phyloP scores from a whole-genome alignment of 1,139 yeast genomes.

The Lodderomyces beijingensis region DNA sequence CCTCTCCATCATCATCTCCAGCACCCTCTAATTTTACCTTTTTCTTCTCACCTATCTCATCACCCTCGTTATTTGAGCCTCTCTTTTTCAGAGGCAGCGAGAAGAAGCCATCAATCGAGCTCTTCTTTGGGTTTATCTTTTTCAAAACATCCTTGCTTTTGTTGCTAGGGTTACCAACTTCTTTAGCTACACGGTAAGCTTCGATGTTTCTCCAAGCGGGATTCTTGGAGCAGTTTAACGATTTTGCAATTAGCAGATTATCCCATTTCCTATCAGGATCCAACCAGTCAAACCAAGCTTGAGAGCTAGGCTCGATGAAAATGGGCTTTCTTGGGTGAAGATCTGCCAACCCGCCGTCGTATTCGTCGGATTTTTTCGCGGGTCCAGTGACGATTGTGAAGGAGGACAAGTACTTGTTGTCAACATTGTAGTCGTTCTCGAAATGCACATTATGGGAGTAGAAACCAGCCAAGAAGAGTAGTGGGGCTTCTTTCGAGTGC shows the following conservation, averaged over 20 bases:
- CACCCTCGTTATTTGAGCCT: slow-evolving; percentile 5
- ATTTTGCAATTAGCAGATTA: slow-evolving; percentile 28
- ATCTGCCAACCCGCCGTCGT: slow-evolving; percentile 58
- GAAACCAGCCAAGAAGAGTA: slow-evolving; percentile 72
- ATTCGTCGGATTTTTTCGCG: slow-evolving; percentile 43
- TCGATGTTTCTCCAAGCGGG: slow-evolving; percentile 40
- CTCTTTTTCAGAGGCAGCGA: slow-evolving; percentile 6
- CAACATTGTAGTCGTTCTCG: slow-evolving; percentile 22
- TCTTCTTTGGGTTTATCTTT: slow-evolving; percentile 18
- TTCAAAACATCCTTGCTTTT: slow-evolving; percentile 45
- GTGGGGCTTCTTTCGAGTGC: slow-evolving; percentile 43
- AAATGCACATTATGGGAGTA: slow-evolving; percentile 45
- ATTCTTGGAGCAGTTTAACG: slow-evolving; percentile 35
- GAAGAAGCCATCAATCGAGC: slow-evolving; percentile 29
- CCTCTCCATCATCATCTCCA: slow-evolving; percentile 1
- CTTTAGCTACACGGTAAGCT: slow-evolving; percentile 53
- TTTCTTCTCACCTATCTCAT: background rate
- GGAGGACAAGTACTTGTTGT: slow-evolving; percentile 35
- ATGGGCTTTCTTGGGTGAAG: slow-evolving; percentile 78
- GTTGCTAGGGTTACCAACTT: slow-evolving; percentile 60
- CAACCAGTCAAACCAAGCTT: slow-evolving; percentile 62
- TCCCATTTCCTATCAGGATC: slow-evolving; percentile 42
- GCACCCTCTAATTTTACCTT: background rate
- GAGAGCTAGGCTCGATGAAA: slow-evolving; percentile 53
- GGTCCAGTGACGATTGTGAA: slow-evolving; percentile 74